Evolutionary conservation across 202 grass and related monocot species (phyloP), one percentile per base, ranked within the genome.

Genomic region (Dendrocalamus latiflorus): DNA sequence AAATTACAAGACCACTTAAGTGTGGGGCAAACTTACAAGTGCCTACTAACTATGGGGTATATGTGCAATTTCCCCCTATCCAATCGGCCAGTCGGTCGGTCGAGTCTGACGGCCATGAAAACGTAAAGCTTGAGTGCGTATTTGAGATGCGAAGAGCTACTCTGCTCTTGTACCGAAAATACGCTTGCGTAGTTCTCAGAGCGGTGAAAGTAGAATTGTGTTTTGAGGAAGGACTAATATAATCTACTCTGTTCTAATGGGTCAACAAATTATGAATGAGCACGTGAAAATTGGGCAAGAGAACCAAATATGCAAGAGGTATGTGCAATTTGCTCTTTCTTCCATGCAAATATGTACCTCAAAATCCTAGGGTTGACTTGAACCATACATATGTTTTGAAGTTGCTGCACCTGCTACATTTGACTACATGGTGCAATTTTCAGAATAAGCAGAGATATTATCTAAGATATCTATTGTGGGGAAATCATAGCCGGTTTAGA

Each of bases 321-420:
- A 17, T 11, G 11, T 12, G 20, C 36, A 26, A 20, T 68, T 68
- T 68, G 20, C 54, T 21, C 16, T n/a, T 33, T 64, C 64, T 45
- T 55, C 30, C 18, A 47, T 57, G 66, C 1, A 37, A 74, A 58
- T 74, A 56, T 77, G 12, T 15, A 71, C 26, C 36, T 26, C 10
- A 65, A 66, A 57, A 37, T 28, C 55, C 56, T 48, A 67, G 2
- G 44, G 8, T 50, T 56, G 30, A 50, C 12, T 44, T 49, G 34
- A 76, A 62, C 78, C 70, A 30, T 61, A 82, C 30, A 43, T 33
- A 59, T 70, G 33, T 24, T 58, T 42, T 61, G 15, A 51, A 70
- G 54, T 60, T 8, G 43, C 6, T 33, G 11, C 62, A 62, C 18
- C 33, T 48, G 36, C 45, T 28, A 24, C 33, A 30, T 30, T 30